Conservation (phyloP, 345 rosid species). For the Euclidium syriacum region DNA sequence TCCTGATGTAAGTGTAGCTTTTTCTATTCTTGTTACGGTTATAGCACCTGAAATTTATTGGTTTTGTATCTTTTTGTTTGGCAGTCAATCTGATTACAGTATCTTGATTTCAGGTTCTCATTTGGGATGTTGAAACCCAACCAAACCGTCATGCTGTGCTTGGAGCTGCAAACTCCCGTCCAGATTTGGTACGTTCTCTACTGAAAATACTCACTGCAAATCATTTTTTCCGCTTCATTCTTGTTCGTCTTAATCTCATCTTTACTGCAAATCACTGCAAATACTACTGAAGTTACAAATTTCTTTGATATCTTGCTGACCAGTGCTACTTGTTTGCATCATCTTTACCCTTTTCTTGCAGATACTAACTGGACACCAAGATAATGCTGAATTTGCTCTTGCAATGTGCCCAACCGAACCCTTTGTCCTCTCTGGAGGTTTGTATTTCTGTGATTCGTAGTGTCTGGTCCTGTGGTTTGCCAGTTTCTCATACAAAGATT, state of each 20-base stretch:
- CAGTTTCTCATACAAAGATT: slow-evolving; percentile 24
- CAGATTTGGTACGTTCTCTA: slow-evolving; percentile 66
- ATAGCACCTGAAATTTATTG: neutral
- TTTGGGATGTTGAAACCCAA: slow-evolving; percentile 99
- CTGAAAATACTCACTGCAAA: neutral
- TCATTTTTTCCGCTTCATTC: neutral
- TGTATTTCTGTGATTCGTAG: slow-evolving; percentile 15
- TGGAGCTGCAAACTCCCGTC: slow-evolving; percentile 92
- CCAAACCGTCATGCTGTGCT: slow-evolving; percentile 98
- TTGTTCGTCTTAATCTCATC: neutral
- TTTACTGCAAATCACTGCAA: too few species aligned
- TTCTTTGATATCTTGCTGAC: neutral
- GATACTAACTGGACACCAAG: slow-evolving; percentile 97
- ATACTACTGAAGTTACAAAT: neutral
- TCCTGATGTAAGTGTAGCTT: slow-evolving; percentile 66
- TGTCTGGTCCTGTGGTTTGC: neutral
- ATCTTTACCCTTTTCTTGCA: slow-evolving; percentile 35
- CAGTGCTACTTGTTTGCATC: neutral
- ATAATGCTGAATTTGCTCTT: slow-evolving; percentile 99
- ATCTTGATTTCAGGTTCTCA: slow-evolving; percentile 61
- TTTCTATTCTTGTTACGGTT: neutral
- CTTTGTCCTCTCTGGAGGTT: slow-evolving; percentile 99
- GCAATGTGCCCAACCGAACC: slow-evolving; percentile 99
- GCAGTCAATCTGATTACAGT: slow-evolving; percentile 14
- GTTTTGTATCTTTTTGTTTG: neutral